Base-by-base conservation (phyloP, 345 rosid species). In the Leavenworthia alabamica region DNA sequence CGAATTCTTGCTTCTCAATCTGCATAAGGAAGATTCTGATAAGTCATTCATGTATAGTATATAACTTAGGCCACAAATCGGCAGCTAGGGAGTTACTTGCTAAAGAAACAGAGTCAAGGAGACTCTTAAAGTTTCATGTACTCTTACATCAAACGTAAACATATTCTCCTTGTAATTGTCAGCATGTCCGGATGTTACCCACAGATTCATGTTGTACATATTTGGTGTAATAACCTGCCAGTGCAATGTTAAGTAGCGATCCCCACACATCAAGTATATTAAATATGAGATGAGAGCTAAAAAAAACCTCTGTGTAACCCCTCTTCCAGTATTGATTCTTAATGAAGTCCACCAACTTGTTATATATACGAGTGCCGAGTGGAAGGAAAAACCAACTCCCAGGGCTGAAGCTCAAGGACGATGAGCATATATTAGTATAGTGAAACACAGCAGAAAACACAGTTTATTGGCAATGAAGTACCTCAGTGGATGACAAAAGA, bases 381-480 rank as follows among this genome's bases (percentile, higher is more conserved):
- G 96, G 97, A 76, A 87, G 95, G 76, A 94, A 88, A 77, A 94
- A 94, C 92, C 89, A 94, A 77, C 99, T 90, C 63, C 97, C 97
- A 32, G 97, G 99, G 77, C 99, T 94, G 86, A 70, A 76, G 77
- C 60, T 35, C 61, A 69, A 36, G 12, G 58, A 50, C 16, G 28
- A 24, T 19, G 40, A 49, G n/a, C n/a, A 37, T 17, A 57, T 39
- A 49, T 33, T 45, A 70, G 60, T 39, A 58, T 32, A 26, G 44
- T 17, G 28, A 31, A 69, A 24, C 32, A 16, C 54, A 22, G 43
- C 35, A 54, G 26, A 49, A 44, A 12, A 4, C 42, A 44, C 36
- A 41, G 28, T 47, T 48, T 33, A 56, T 60, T 26, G 49, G 39
- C 58, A 49, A 8, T 27, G 32, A 17, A 27, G 7, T 66, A 90